Conservation (phyloP, 2,329 filamentous ascomycete genomes). For the Colletotrichum echinochloae region DNA sequence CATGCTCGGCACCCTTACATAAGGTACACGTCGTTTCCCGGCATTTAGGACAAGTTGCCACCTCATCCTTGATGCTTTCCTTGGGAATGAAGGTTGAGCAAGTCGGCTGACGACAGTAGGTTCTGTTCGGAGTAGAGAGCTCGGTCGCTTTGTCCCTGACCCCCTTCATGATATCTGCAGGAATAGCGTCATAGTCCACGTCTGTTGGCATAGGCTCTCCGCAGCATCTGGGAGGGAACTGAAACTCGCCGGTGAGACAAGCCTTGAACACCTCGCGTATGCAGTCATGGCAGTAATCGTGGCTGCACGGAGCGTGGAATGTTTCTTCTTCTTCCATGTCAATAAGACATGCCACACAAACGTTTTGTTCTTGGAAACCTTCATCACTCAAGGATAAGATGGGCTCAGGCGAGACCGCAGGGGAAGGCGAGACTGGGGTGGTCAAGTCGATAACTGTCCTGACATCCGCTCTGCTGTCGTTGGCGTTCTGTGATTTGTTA, state of each 20-base stretch:
- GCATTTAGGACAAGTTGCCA: conserved; percentile 59
- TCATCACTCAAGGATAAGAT: neutral
- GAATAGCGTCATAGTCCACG: neutral
- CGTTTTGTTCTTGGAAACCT: neutral
- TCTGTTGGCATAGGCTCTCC: conserved; percentile 53
- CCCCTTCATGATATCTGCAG: conserved; percentile 44
- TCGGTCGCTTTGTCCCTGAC: conserved; percentile 62
- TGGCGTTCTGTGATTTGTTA: neutral
- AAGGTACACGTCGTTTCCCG: conserved; percentile 57
- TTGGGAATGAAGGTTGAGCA: conserved; percentile 63
- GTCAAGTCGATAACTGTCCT: neutral
- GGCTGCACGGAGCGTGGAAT: conserved; percentile 51
- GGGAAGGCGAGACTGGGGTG: neutral
- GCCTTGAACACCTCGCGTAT: conserved; percentile 57
- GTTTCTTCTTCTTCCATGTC: neutral
- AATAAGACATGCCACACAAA: neutral
- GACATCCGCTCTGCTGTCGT: neutral
- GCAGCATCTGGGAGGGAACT: conserved; percentile 70
- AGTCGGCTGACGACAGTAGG: conserved; percentile 59
- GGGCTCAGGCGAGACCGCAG: neutral
- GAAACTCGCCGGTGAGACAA: conserved; percentile 60
- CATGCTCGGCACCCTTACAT: conserved; percentile 64
- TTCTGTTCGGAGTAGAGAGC: conserved; percentile 58
- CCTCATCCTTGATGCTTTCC: conserved; percentile 46
- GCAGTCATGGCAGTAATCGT: conserved; percentile 66